Base-by-base conservation (phyloP, 306 rosid species). In the Mimosa pudica region DNA sequence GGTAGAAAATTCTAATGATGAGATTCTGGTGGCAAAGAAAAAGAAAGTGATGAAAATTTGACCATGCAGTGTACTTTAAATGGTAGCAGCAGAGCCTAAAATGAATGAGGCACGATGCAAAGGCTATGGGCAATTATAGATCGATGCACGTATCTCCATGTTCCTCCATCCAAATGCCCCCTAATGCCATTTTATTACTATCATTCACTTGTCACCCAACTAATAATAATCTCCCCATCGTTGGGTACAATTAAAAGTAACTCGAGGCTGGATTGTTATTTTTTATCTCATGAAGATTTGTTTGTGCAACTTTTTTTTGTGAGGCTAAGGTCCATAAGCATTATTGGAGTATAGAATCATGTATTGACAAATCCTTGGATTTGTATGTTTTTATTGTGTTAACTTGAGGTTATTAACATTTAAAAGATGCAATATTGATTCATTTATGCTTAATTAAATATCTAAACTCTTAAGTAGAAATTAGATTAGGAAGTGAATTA, bases 1-100 rank as follows among this genome's bases (percentile, higher is more conserved):
- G 5, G 68, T 62, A 62, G 42, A 32, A 62, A 62, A 62, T 62
- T 32, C 68, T 14, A 62, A 62, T 62, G 68, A 62, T 62, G 38
- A 9, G 66, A 61, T 61, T 61, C 66, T 61, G 66, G 17, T 61
- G 66, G 17, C 41, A 12, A 62, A 11, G 68, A 11, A 62, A 62
- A 32, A 5, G 68, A 32, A 30, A 32, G 36, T 36, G 66, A 10
- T 11, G n/a, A 62, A 32, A 32, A 62, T 32, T 61, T 62, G 42
- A 62, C 17, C 42, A 10, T 32, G 42, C 42, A 62, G 33, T 18
- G 33, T 18, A 8, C 38, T 24, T 60, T 24, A 30, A 30, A 61
- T 61, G 16, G 30, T 30, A 61, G 38, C 16, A 7, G 14, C 4
- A 18, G 63, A 51, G 14, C 61, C 61, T 54, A 7, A n/a, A 58